phyloP scores from a whole-genome alignment of 2,329 filamentous ascomycete genomes.

The Aspergillus cejpii region DNA sequence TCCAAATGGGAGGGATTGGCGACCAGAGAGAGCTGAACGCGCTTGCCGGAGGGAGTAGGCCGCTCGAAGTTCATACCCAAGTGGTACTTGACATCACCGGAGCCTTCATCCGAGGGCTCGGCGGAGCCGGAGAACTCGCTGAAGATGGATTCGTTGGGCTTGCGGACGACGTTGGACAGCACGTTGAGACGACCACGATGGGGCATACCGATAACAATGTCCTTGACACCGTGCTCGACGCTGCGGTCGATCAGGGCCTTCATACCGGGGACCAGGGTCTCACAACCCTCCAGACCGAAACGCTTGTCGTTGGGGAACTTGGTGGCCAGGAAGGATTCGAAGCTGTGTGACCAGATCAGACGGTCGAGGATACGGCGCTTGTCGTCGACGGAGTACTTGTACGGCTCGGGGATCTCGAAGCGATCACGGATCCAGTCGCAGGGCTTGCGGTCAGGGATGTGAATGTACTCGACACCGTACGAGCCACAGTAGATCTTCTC shows the following conservation, averaged over 20 bases:
- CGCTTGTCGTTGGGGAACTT: constrained; percentile 99
- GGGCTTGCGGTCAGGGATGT: constrained; percentile 94
- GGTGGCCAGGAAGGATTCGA: constrained; percentile 88
- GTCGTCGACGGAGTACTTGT: constrained; percentile 97
- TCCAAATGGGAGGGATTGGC: constrained; percentile 98
- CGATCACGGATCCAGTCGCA: constrained; percentile 98
- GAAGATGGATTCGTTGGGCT: constrained; percentile 99
- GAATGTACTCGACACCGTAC: constrained; percentile 98
- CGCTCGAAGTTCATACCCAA: constrained; percentile 99
- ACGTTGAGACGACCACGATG: constrained; percentile 98
- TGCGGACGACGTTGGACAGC: constrained; percentile 94
- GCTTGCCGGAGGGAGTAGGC: constrained; percentile 94
- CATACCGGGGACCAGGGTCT: constrained; percentile 96
- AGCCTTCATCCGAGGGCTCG: constrained; percentile 87
- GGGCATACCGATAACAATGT: constrained; percentile 99
- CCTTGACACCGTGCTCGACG: constrained; percentile 96
- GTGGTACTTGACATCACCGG: constrained; percentile 98
- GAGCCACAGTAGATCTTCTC: constrained; percentile 95
- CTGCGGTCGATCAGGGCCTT: constrained; percentile 97
- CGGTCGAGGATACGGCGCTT: constrained; percentile 96
- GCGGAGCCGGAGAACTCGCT: constrained; percentile 89
- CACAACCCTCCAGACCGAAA: constrained; percentile 95
- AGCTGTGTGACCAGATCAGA: constrained; percentile 97
- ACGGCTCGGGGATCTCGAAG: constrained; percentile 85
- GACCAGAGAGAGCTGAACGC: constrained; percentile 96